Evolutionary conservation across 1,139 yeast species (phyloP).

Genomic region (Yamadazyma triangularis): DNA sequence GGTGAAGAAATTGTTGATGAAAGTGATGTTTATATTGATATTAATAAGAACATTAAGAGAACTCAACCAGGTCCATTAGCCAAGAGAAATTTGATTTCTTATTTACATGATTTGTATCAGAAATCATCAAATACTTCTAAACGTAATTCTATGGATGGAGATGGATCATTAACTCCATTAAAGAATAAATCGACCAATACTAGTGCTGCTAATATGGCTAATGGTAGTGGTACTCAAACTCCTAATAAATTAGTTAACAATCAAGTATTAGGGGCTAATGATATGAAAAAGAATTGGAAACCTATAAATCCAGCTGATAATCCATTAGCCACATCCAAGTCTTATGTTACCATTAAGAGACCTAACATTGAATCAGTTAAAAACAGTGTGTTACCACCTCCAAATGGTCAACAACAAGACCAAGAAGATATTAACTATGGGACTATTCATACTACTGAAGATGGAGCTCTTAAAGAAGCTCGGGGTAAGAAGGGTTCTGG

Average conservation of each 20-base stretch:
- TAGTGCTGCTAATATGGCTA: neutral
- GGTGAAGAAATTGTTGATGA: constrained; percentile 98
- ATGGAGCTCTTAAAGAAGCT: constrained; percentile 38
- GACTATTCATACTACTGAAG: constrained; percentile 46
- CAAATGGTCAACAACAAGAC: constrained; percentile 9
- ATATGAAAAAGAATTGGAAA: constrained; percentile 26
- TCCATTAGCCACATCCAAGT: constrained; percentile 69
- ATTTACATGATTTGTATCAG: constrained; percentile 56
- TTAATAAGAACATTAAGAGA: constrained; percentile 80
- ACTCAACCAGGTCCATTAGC: constrained; percentile 82
- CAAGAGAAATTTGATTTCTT: constrained; percentile 65
- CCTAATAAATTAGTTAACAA: constrained; percentile 4
- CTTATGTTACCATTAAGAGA: constrained; percentile 66
- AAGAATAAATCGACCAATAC: constrained; percentile 1
- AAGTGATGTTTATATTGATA: constrained; percentile 91
- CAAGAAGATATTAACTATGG: constrained; percentile 24
- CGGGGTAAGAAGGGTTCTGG: constrained; percentile 1
- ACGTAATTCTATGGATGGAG: constrained; percentile 33
- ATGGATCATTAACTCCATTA: constrained; percentile 4
- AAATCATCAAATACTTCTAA: constrained; percentile 31
- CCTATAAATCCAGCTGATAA: constrained; percentile 78
- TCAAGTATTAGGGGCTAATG: constrained; percentile 5
- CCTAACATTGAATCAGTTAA: constrained; percentile 29
- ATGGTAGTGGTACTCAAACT: neutral
- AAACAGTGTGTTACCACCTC: constrained; percentile 21